These are phyloP conservation scores for Wickerhamomyces rabaulensis DNA, from an alignment of 805 yeast species.

Conservation along the genomic window DNA sequence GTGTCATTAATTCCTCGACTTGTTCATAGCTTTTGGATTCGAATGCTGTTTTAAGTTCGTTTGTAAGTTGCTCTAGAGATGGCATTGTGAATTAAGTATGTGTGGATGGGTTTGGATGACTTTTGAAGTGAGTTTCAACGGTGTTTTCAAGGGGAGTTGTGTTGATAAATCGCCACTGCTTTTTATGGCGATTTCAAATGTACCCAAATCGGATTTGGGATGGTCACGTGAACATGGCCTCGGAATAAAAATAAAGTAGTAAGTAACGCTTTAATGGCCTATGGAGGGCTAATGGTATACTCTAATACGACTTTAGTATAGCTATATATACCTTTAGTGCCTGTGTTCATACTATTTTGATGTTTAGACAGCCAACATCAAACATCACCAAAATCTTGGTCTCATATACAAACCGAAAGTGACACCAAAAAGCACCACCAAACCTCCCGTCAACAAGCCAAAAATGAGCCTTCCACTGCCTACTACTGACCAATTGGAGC, in stretches of 20 bases:
- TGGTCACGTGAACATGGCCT: background rate
- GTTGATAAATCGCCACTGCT: background rate
- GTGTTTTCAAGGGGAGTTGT: background rate
- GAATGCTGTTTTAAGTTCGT: conserved; percentile 61
- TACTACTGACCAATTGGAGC: background rate
- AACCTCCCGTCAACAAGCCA: background rate
- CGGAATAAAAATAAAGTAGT: no score
- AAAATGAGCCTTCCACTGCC: background rate
- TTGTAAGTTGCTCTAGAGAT: conserved; percentile 64
- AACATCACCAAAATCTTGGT: background rate
- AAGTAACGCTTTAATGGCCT: no score
- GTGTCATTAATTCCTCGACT: conserved; percentile 59
- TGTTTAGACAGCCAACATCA: background rate
- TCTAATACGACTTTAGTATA: no score
- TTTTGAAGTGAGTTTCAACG: background rate
- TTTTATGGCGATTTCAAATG: no score
- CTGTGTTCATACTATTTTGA: no score
- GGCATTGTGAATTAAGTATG: conserved; percentile 22
- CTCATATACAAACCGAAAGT: background rate
- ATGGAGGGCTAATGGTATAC: no score
- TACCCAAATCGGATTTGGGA: no score
- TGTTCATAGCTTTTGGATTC: conserved; percentile 53
- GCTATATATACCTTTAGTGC: no score
- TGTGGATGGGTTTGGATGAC: background rate
- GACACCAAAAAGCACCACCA: background rate